Evolutionary conservation across 2,329 filamentous ascomycete genomes (phyloP).

Genomic region (Sporothrix schenckii): DNA sequence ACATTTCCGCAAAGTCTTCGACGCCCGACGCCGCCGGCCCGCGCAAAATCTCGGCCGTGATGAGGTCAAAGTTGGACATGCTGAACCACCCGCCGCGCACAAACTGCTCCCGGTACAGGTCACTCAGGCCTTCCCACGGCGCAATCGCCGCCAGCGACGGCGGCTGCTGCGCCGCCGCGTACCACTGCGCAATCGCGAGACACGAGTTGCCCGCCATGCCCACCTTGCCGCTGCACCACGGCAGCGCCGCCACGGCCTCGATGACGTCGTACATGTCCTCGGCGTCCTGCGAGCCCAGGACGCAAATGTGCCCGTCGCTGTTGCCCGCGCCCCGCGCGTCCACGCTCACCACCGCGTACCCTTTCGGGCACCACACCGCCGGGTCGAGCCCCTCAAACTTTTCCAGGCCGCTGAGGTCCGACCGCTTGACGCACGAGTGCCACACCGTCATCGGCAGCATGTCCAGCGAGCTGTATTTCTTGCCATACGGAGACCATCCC

Average conservation of each 20-base stretch:
- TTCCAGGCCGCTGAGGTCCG: not conserved
- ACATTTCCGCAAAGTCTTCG: constrained; percentile 5
- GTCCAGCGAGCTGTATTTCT: constrained; percentile 3
- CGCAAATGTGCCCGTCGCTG: not conserved
- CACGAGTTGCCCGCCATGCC: constrained; percentile 13
- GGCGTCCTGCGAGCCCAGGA: not conserved
- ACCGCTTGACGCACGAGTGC: constrained; percentile 4
- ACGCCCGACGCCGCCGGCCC: not conserved
- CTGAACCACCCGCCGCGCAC: not conserved
- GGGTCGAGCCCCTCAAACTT: not conserved
- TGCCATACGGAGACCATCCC: not conserved
- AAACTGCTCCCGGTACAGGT: constrained; percentile 1
- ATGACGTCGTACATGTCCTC: constrained; percentile 1
- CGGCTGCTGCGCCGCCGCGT: not conserved
- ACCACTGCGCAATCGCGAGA: constrained; percentile 5
- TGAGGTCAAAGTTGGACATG: constrained; percentile 8
- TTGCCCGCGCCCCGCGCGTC: not conserved
- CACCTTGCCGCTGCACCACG: not conserved
- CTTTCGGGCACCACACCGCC: not conserved
- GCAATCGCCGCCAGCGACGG: not conserved
- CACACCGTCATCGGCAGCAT: constrained; percentile 18
- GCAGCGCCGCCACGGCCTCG: not conserved
- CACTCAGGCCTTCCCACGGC: not conserved
- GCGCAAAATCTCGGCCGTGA: not conserved
- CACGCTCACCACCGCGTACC: not conserved